Percentiles rank a stretch among this genome's conserved stretches.
phyloP scores from a whole-genome alignment of 2,329 filamentous ascomycete species.

The Westerdykella ornata region DNA sequence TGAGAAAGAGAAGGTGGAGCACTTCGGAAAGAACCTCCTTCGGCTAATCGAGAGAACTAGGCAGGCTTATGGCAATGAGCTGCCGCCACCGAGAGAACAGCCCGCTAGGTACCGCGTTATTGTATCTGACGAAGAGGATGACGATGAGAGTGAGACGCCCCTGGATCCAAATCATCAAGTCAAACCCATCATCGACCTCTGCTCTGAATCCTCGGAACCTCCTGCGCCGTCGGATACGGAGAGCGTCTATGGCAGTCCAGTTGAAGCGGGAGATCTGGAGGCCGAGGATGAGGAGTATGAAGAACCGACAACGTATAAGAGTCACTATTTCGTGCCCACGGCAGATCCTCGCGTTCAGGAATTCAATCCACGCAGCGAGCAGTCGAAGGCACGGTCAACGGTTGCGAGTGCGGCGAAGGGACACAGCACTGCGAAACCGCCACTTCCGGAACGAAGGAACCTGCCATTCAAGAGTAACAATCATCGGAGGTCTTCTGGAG shows the following conservation, averaged over 20 bases:
- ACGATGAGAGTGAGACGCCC: slow-evolving; percentile 37
- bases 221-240: slow-evolving; percentile 8
- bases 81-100: slow-evolving; percentile 12
- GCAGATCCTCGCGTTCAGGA: slow-evolving; percentile 23
- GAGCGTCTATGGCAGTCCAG: slow-evolving; percentile 1
- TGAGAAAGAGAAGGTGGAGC: slow-evolving; percentile 54
- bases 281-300: slow-evolving; percentile 19
- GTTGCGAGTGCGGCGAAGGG: background rate
- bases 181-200: slow-evolving; percentile 42
- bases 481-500: slow-evolving; percentile 4
- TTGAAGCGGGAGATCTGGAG: slow-evolving; percentile 17
- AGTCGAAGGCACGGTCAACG: slow-evolving; percentile 1
- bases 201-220: slow-evolving; percentile 22
- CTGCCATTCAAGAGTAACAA: slow-evolving; percentile 1
- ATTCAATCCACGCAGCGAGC: slow-evolving; percentile 25
- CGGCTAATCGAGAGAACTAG: slow-evolving; percentile 45
- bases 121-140: slow-evolving; percentile 18
- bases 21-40: slow-evolving; percentile 57
- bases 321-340: slow-evolving; percentile 25
- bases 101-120: slow-evolving; percentile 11
- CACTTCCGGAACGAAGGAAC: background rate
- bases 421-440: background rate
- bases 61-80: slow-evolving; percentile 16
- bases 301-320: slow-evolving; percentile 16
- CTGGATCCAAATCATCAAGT: slow-evolving; percentile 45